Percentiles rank a stretch among this genome's conserved stretches.
These are phyloP conservation scores for Spathaspora jeffriesii DNA, from an alignment of 1,139 yeast species.

Conservation along the genomic window DNA sequence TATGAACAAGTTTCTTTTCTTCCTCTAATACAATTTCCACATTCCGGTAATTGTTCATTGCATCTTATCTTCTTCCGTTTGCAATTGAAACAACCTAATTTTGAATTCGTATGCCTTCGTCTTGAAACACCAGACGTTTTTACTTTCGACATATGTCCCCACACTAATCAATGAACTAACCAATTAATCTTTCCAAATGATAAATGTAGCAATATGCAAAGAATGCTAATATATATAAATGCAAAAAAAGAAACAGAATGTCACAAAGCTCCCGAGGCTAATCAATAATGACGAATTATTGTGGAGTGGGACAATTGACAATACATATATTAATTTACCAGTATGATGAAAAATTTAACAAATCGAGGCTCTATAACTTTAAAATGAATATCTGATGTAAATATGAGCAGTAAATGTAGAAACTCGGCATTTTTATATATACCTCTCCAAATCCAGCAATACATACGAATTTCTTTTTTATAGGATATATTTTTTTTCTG, in stretches of 20 bases:
- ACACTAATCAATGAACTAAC: neutral
- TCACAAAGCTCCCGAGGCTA: too few species aligned
- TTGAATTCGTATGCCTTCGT: conserved; percentile 43
- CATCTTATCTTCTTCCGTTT: conserved; percentile 47
- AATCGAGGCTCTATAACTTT: too few species aligned
- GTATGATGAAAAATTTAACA: too few species aligned
- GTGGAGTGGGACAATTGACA: too few species aligned
- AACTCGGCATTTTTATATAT: neutral
- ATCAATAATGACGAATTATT: too few species aligned
- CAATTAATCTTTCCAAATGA: too few species aligned
- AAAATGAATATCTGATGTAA: too few species aligned
- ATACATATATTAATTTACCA: too few species aligned
- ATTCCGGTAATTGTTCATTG: conserved; percentile 45
- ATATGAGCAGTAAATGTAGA: too few species aligned
- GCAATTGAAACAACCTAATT: conserved; percentile 44
- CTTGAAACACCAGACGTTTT: conserved; percentile 18
- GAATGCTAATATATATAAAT: too few species aligned
- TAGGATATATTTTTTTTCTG: neutral
- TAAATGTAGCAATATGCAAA: too few species aligned
- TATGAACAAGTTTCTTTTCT: conserved; percentile 35
- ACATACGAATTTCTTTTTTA: neutral
- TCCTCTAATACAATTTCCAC: conserved; percentile 39
- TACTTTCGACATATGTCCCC: neutral
- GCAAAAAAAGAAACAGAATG: too few species aligned
- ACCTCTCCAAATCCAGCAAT: neutral